phyloP scores from a whole-genome alignment of 257 asterid genomes.

The Galeopsis tetrahit region DNA sequence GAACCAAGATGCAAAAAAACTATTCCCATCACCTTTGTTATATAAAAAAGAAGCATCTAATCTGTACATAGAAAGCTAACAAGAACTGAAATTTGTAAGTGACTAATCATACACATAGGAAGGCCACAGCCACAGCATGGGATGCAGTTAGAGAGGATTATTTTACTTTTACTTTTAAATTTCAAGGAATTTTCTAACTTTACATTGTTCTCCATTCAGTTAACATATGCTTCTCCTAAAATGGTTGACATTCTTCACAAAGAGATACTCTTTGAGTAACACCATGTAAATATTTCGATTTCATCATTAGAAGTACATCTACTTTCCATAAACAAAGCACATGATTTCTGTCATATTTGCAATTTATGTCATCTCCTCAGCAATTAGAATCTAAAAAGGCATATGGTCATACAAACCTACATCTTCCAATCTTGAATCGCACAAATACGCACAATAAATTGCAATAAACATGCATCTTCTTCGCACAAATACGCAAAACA shows the following conservation, averaged over 20 bases:
- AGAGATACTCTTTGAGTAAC: background rate
- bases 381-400: no score
- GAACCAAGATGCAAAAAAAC: background rate
- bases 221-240: slow-evolving; percentile 2
- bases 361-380: no score
- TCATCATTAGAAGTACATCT: background rate
- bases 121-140: background rate
- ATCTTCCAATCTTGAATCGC: no score
- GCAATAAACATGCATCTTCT: no score
- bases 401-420: no score
- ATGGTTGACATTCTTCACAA: slow-evolving; percentile 18
- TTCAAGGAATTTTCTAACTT: background rate
- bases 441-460: no score
- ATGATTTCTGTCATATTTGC: background rate
- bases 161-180: no score
- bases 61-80: slow-evolving; percentile 8
- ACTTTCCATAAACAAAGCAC: background rate
- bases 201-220: background rate
- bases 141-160: background rate
- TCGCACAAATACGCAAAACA: no score
- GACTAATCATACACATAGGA: background rate
- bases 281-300: background rate
- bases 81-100: slow-evolving; percentile 11
- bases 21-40: background rate
- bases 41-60: background rate